Evolutionary conservation across 306 rosid species (phyloP).

Genomic region (Senna siamea): DNA sequence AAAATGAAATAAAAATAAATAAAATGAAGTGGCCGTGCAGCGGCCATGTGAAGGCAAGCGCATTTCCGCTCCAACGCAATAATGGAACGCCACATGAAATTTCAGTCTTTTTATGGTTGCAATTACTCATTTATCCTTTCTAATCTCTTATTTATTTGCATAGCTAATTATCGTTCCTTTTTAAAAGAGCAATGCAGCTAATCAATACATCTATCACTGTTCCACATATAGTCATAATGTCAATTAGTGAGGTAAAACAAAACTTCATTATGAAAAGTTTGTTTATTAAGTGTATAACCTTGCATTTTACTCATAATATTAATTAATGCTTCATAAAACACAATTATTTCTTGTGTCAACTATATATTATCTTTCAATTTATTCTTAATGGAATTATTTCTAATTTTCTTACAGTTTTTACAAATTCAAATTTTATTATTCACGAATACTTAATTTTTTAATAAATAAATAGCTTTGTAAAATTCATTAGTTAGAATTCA

Average conservation of each 20-base stretch:
- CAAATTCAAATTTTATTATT: neutral
- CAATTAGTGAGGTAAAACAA: conserved; percentile 6
- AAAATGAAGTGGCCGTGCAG: conserved; percentile 48
- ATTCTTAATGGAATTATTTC: no score
- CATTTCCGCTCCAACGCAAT: conserved; percentile 27
- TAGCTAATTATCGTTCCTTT: conserved; percentile 16
- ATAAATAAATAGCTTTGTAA: no score
- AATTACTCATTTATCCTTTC: conserved; percentile 18
- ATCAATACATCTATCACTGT: neutral
- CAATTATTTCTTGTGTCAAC: neutral
- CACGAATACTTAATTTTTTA: no score
- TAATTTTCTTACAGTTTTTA: no score
- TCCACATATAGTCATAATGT: neutral
- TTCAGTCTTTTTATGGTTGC: conserved; percentile 12
- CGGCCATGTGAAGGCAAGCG: conserved; percentile 45
- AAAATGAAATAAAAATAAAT: neutral
- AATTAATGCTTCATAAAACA: neutral
- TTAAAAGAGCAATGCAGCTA: conserved; percentile 12
- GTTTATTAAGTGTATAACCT: neutral
- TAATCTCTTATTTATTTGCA: neutral
- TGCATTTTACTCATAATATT: neutral
- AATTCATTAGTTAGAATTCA: neutral
- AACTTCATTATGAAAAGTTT: neutral
- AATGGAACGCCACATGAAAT: conserved; percentile 39
- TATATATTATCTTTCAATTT: neutral